phyloP scores from a whole-genome alignment of 345 rosid species.

The Aquilaria sinensis region DNA sequence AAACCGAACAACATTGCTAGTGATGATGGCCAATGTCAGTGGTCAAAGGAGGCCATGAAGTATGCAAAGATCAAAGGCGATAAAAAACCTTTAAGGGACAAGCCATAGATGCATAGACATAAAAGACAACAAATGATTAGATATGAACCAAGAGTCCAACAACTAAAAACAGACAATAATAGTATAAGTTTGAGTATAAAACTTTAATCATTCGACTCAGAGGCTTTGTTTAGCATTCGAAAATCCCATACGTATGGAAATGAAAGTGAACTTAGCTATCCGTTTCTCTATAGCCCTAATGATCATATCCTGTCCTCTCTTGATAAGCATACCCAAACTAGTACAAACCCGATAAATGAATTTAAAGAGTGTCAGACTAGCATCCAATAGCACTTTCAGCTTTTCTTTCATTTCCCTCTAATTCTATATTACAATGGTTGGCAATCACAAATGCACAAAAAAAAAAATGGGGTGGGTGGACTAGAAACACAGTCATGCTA shows the following conservation, averaged over 20 bases:
- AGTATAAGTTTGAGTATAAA: neutral
- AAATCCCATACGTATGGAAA: constrained; percentile 58
- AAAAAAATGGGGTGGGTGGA: neutral
- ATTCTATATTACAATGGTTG: neutral
- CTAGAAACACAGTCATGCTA: constrained; percentile 52
- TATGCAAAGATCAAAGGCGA: too few relatives aligned
- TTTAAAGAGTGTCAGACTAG: neutral
- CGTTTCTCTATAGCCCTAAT: constrained; percentile 65
- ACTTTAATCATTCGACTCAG: neutral
- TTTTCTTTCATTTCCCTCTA: too few relatives aligned
- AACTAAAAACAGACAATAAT: too few relatives aligned
- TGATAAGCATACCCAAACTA: constrained; percentile 85
- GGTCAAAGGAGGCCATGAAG: too few relatives aligned
- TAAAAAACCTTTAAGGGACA: too few relatives aligned
- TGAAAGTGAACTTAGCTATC: constrained; percentile 79
- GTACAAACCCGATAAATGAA: constrained; percentile 56
- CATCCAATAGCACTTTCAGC: neutral
- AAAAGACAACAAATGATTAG: too few relatives aligned
- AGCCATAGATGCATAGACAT: too few relatives aligned
- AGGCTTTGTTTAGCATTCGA: neutral
- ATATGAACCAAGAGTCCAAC: too few relatives aligned
- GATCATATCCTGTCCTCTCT: constrained; percentile 64
- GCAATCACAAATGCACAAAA: neutral
- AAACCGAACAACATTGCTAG: too few relatives aligned
- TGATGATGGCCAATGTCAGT: too few relatives aligned